A percentile compares a stretch with the other conserved stretches of the same genome.
Conservation (phyloP, 345 rosid species). For the Lepidium aucheri region DNA sequence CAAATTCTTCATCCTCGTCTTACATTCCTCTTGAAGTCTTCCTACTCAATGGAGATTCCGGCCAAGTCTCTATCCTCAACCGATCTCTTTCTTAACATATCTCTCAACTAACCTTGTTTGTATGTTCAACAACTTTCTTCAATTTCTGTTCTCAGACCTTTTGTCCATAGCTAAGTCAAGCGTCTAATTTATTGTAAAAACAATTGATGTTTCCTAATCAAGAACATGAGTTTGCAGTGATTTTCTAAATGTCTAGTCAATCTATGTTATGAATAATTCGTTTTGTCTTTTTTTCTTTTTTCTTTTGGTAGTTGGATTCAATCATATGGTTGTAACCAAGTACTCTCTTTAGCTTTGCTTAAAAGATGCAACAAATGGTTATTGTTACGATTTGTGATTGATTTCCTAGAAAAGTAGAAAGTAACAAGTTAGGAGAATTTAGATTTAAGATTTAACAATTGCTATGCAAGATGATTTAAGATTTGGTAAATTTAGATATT, state of each 20-base stretch:
- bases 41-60: slow-evolving; percentile 81
- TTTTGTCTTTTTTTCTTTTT: too few relatives aligned
- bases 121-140: neutral
- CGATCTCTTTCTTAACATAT: slow-evolving; percentile 40
- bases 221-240: neutral
- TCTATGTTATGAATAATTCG: neutral
- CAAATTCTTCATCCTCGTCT: slow-evolving; percentile 50
- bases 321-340: neutral
- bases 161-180: slow-evolving; percentile 17
- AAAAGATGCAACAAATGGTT: neutral
- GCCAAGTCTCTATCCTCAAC: slow-evolving; percentile 69
- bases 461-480: too few relatives aligned
- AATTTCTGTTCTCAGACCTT: neutral
- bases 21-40: slow-evolving; percentile 79
- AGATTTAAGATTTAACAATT: too few relatives aligned
- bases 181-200: slow-evolving; percentile 1
- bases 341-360: slow-evolving; percentile 1
- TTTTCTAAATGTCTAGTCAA: neutral
- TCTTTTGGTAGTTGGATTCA: neutral
- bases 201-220: neutral
- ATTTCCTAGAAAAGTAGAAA: neutral
- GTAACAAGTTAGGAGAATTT: neutral
- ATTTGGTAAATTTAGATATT: too few relatives aligned
- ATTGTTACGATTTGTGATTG: neutral
- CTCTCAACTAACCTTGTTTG: neutral